Percentiles rank a stretch among this genome's conserved stretches.
phyloP scores from a whole-genome alignment of 1,284 basidiomycete genomes.

The Amylostereum areolatum region DNA sequence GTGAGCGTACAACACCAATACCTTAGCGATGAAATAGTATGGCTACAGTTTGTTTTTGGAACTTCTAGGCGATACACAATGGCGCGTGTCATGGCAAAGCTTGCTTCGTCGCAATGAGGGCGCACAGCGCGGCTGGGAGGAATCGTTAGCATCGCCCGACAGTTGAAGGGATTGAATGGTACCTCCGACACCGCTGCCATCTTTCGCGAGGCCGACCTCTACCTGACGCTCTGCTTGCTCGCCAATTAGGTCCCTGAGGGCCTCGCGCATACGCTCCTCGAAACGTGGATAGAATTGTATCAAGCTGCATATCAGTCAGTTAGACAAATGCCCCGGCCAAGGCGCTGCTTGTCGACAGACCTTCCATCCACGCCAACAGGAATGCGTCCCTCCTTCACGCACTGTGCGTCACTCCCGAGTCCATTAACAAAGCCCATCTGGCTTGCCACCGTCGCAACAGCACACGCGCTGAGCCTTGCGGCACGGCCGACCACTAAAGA shows the following conservation, averaged over 20 bases:
- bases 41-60: too few species aligned
- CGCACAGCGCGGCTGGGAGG: slow-evolving; percentile 65
- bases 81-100: slow-evolving; percentile 6
- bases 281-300: slow-evolving; percentile 90
- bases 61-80: too few species aligned
- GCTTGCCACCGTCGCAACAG: slow-evolving; percentile 79
- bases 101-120: slow-evolving; percentile 61
- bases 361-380: slow-evolving; percentile 88
- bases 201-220: slow-evolving; percentile 89
- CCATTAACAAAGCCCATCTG: slow-evolving; percentile 65
- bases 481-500: slow-evolving; percentile 79
- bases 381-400: slow-evolving; percentile 43
- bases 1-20: too few species aligned
- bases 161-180: slow-evolving; percentile 11
- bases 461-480: slow-evolving; percentile 78
- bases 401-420: slow-evolving; percentile 30
- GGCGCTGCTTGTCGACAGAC: slow-evolving; percentile 26
- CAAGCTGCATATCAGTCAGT: slow-evolving; percentile 43
- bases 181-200: slow-evolving; percentile 97
- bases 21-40: too few species aligned
- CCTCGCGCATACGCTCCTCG: slow-evolving; percentile 67
- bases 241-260: slow-evolving; percentile 75
- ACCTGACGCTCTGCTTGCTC: slow-evolving; percentile 73
- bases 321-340: not conserved
- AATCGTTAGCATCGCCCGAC: not conserved